Evolutionary conservation across 805 yeast genomes (phyloP).

Genomic region (Candida khao-thaluensis): DNA sequence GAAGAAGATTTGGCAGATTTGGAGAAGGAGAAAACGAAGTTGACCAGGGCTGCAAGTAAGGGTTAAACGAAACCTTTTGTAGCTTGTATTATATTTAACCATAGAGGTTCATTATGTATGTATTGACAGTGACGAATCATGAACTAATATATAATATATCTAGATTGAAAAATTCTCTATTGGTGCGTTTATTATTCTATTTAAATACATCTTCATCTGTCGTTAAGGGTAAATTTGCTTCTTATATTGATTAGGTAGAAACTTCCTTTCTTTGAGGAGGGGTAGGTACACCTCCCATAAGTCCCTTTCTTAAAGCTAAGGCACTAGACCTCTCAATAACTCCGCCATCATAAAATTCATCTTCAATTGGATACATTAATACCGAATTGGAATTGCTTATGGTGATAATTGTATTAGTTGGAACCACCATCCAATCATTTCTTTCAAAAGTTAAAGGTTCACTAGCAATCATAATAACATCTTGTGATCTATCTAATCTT

Average conservation of each 20-base stretch:
- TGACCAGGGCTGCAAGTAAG: slow-evolving; percentile 43
- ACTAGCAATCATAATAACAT: slow-evolving; percentile 93
- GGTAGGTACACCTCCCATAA: slow-evolving; percentile 87
- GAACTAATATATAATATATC: slow-evolving; percentile 8
- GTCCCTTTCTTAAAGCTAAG: slow-evolving; percentile 86
- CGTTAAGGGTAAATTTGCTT: too few relatives aligned
- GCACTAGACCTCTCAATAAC: slow-evolving; percentile 69
- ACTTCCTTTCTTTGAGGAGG: slow-evolving; percentile 29
- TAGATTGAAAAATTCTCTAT: too few relatives aligned
- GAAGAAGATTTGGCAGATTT: slow-evolving; percentile 26
- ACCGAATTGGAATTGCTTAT: slow-evolving; percentile 79
- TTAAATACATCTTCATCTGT: too few relatives aligned
- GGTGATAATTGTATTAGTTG: slow-evolving; percentile 84
- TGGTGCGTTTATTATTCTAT: not conserved
- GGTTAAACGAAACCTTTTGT: slow-evolving; percentile 24
- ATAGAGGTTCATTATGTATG: slow-evolving; percentile 7
- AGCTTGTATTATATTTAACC: slow-evolving; percentile 3
- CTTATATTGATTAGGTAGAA: not conserved
- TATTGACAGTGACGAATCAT: slow-evolving; percentile 7
- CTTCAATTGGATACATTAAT: slow-evolving; percentile 83
- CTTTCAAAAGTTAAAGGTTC: slow-evolving; percentile 96
- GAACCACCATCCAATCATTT: slow-evolving; percentile 96
- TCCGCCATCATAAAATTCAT: slow-evolving; percentile 80
- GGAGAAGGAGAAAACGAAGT: slow-evolving; percentile 24
- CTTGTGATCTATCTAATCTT: slow-evolving; percentile 86